Evolutionary conservation across 2,329 filamentous ascomycete species (phyloP), one percentile per base, ranked within the genome.

Genomic region (Colletotrichum sp.): DNA sequence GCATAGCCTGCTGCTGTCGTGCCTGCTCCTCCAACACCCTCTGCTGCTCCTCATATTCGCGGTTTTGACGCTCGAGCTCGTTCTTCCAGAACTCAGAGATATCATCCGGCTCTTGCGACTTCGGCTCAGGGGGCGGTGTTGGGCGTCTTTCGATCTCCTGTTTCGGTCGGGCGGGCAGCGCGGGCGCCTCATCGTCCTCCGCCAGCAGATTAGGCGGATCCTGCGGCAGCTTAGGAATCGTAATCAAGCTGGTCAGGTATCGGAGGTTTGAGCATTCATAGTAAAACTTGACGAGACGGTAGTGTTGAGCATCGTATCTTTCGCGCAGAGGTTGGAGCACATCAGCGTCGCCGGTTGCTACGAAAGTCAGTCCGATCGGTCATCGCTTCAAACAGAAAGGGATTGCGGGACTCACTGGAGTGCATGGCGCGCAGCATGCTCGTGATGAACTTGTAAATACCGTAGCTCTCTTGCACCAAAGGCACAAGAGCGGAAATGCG

Each of bases 401-500:
- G n/a, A 15, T 16, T 15, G n/a, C 10, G 34, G 24, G 21, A 87
- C 93, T 83, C 88, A 96, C 95, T 96, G 4, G 95, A 96, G 84
- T 99, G 96, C 96, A 99, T 98, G 18, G 97, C 97, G 72, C 97
- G 92, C 77, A 99, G 87, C 97, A 99, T 99, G 93, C 97, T 99
- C 0, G 97, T 99, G 79, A 98, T 96, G 84, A 99, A 99, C 86
- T 99, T 99, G 90, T 99, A 99, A 80, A 99, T 99, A 64, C 97
- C 97, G 85, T 99, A 99, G 84, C 96, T 99, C 88, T 99, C 97
- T 84, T 98, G 95, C 5, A 99, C 97, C 59, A 99, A 88, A 4
- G 96, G 95, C 26, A 99, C 96, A 69, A 99, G 87, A 2, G 97
- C 95, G 16, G 96, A 98, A 81, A 99, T 99, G 77, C 96, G 92